These are phyloP conservation scores for Galeopsis tetrahit DNA, from an alignment of 257 asterid species.

Conservation along the genomic window DNA sequence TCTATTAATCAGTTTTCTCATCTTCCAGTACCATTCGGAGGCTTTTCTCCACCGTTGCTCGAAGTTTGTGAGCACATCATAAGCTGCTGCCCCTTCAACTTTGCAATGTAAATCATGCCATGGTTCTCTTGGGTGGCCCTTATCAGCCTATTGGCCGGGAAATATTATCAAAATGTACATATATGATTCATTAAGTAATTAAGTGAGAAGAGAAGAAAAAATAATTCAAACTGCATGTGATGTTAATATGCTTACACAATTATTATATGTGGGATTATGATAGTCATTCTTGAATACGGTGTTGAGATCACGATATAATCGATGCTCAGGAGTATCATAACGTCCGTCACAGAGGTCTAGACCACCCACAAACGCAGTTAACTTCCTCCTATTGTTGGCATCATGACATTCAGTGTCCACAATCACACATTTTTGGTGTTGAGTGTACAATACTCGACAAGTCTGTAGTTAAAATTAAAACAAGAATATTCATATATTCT, in stretches of 20 bases:
- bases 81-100: constrained; percentile 6
- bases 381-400: constrained; percentile 14
- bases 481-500: too few species aligned
- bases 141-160: neutral
- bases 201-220: too few species aligned
- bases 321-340: constrained; percentile 28
- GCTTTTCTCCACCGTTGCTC: constrained; percentile 27
- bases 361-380: constrained; percentile 7
- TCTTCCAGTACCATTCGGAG: neutral
- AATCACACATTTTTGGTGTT: constrained; percentile 26
- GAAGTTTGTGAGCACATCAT: constrained; percentile 23
- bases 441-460: neutral
- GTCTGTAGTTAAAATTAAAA: neutral
- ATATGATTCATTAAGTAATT: too few species aligned
- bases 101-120: neutral
- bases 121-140: constrained; percentile 18
- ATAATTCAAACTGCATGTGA: too few species aligned
- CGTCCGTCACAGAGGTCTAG: constrained; percentile 15
- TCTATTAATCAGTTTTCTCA: too few species aligned
- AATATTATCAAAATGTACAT: too few species aligned
- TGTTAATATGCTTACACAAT: constrained; percentile 5
- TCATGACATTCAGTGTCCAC: constrained; percentile 19
- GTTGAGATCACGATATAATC: constrained; percentile 6
- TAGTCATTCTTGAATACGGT: constrained; percentile 21
- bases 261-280: constrained; percentile 5